Evolutionary conservation across 495 filamentous ascomycete genomes (phyloP).

Genomic region (Pyrenula aspistea): DNA sequence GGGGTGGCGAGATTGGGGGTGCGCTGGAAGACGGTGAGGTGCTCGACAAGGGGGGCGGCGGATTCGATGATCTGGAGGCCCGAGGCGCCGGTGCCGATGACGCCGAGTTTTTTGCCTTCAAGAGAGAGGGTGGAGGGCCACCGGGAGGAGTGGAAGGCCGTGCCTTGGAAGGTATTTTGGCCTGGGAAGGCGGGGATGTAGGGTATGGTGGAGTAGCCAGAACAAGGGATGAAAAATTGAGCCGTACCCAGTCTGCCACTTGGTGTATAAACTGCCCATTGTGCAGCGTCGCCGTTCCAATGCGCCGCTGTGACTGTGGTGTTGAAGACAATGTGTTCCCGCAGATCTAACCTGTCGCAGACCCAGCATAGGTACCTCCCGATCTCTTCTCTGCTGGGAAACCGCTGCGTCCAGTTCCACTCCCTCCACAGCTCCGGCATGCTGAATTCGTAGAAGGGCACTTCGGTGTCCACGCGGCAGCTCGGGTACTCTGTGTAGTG

Average conservation of each 20-base stretch:
- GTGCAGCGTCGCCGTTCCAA: conserved; percentile 23
- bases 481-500: conserved; percentile 41
- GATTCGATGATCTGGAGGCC: conserved; percentile 44
- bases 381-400: conserved; percentile 36
- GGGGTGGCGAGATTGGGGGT: conserved; percentile 39
- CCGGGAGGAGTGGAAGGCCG: conserved; percentile 28
- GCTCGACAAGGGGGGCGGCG: conserved; percentile 19
- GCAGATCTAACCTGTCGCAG: conserved; percentile 35
- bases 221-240: conserved; percentile 29
- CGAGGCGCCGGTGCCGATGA: conserved; percentile 51
- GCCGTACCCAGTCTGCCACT: conserved; percentile 30
- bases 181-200: conserved; percentile 22
- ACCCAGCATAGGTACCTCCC: conserved; percentile 42
- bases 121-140: conserved; percentile 26
- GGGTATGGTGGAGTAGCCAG: conserved; percentile 11
- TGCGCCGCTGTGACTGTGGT: conserved; percentile 30
- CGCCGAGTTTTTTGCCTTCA: conserved; percentile 33
- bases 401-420: conserved; percentile 38
- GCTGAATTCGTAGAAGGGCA: conserved; percentile 38
- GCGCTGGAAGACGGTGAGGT: conserved; percentile 38
- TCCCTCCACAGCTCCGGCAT: conserved; percentile 36
- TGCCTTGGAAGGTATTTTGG: conserved; percentile 23
- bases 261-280: conserved; percentile 30
- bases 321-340: conserved; percentile 39
- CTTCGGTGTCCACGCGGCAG: conserved; percentile 32